Percentiles rank a stretch among this genome's conserved stretches.
Evolutionary conservation across 805 yeast species (phyloP).

Genomic region (Saccharomycopsis sp.): DNA sequence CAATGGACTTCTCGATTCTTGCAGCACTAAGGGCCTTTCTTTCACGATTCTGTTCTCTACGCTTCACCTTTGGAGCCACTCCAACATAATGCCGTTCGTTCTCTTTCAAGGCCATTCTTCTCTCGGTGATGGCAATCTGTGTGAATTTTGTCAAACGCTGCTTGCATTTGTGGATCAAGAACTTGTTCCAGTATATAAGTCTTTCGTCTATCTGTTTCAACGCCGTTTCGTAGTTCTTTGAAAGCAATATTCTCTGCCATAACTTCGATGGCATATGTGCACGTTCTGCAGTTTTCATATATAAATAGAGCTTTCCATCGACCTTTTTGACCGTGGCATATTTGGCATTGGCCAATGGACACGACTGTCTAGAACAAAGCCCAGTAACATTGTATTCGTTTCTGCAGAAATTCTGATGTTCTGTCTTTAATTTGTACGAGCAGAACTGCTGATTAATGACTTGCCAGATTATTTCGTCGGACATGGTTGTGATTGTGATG

Average conservation of each 20-base stretch:
- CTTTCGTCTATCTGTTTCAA: slow-evolving; percentile 83
- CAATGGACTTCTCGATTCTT: slow-evolving; percentile 92
- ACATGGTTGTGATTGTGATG: slow-evolving; percentile 27
- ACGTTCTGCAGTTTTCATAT: slow-evolving; percentile 97
- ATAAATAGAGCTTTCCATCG: slow-evolving; percentile 73
- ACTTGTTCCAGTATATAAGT: slow-evolving; percentile 88
- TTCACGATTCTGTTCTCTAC: slow-evolving; percentile 92
- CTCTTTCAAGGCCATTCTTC: slow-evolving; percentile 83
- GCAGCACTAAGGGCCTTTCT: slow-evolving; percentile 97
- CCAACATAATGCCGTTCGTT: slow-evolving; percentile 87
- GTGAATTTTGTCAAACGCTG: slow-evolving; percentile 92
- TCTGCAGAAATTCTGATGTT: slow-evolving; percentile 87
- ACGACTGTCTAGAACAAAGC: slow-evolving; percentile 84
- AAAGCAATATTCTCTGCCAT: slow-evolving; percentile 92
- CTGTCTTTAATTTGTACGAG: slow-evolving; percentile 84
- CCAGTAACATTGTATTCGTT: slow-evolving; percentile 96
- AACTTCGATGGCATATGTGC: slow-evolving; percentile 89
- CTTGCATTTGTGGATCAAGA: slow-evolving; percentile 86
- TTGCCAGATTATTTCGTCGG: slow-evolving; percentile 93
- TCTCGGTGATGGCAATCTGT: slow-evolving; percentile 91
- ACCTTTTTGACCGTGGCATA: slow-evolving; percentile 82
- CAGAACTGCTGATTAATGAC: slow-evolving; percentile 93
- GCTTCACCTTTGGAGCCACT: slow-evolving; percentile 85
- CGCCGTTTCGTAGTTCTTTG: slow-evolving; percentile 85
- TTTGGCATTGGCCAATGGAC: slow-evolving; percentile 92